Percentiles rank a stretch among this genome's conserved stretches.
These are phyloP conservation scores for Nakaseomyces uthaithaninus DNA, from an alignment of 1,139 yeast species.

Conservation along the genomic window DNA sequence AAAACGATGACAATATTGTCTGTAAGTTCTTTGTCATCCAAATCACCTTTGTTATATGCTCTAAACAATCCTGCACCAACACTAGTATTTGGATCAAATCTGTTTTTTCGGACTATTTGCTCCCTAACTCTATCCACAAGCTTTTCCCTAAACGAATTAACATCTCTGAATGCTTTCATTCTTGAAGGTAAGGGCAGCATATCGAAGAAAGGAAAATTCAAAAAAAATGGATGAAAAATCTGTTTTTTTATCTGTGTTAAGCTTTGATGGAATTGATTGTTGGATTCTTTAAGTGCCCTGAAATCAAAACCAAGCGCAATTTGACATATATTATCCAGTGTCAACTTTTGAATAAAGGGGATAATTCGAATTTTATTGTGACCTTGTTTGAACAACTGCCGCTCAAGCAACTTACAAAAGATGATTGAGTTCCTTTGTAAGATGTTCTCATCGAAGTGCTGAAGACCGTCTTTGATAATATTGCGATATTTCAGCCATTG, in stretches of 20 bases:
- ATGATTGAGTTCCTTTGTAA: slow-evolving; percentile 34
- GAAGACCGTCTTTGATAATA: slow-evolving; percentile 42
- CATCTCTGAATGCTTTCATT: slow-evolving; percentile 38
- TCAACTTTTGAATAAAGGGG: slow-evolving; percentile 41
- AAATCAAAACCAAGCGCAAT: slow-evolving; percentile 46
- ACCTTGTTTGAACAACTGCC: slow-evolving; percentile 11
- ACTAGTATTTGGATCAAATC: slow-evolving; percentile 31
- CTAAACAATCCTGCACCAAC: slow-evolving; percentile 33
- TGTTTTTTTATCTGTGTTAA: slow-evolving; percentile 43
- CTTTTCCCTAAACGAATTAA: slow-evolving; percentile 37
- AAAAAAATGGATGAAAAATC: slow-evolving; percentile 47
- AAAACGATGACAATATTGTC: slow-evolving; percentile 53
- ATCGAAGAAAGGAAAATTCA: slow-evolving; percentile 51
- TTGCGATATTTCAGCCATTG: slow-evolving; percentile 46
- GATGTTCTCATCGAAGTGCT: slow-evolving; percentile 40
- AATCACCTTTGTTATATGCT: slow-evolving; percentile 35
- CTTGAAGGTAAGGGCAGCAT: slow-evolving; percentile 45
- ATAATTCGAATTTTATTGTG: slow-evolving; percentile 29
- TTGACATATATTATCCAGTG: slow-evolving; percentile 46
- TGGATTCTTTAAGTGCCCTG: slow-evolving; percentile 29
- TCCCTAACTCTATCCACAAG: slow-evolving; percentile 31
- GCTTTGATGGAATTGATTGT: slow-evolving; percentile 35
- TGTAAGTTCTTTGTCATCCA: slow-evolving; percentile 41
- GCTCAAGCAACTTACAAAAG: slow-evolving; percentile 26
- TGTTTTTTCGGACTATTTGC: slow-evolving; percentile 28